A percentile compares a stretch with the other conserved stretches of the same genome.
Evolutionary conservation across 257 asterid genomes (phyloP).

Genomic region (Solanum corneliomulleri): DNA sequence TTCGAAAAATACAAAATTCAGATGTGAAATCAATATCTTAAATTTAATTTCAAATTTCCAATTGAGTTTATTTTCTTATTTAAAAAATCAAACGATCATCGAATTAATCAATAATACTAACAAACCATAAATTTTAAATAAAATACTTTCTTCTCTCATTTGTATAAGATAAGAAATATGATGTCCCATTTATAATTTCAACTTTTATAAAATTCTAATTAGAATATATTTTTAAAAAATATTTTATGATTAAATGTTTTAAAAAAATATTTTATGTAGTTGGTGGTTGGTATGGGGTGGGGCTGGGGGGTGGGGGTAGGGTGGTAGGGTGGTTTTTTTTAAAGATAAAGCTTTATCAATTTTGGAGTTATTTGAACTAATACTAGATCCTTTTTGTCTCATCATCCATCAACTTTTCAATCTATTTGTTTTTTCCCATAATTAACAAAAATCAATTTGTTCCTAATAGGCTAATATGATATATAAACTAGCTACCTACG

Average conservation of each 20-base stretch:
- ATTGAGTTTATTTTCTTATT: too few species aligned
- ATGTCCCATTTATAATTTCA: background rate
- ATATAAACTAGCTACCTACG: background rate
- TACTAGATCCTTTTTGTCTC: background rate
- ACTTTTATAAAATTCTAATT: background rate
- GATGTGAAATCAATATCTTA: background rate
- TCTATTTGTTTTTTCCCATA: background rate
- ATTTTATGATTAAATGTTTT: background rate
- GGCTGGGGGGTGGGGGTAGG: background rate
- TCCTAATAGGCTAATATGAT: background rate
- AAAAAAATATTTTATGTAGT: background rate
- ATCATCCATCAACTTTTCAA: background rate
- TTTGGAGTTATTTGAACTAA: background rate
- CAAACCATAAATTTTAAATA: background rate
- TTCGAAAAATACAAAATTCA: background rate
- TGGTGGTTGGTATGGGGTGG: background rate
- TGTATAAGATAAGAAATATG: background rate
- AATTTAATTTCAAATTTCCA: background rate
- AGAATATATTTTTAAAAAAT: background rate
- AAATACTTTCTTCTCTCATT: background rate
- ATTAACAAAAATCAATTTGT: background rate
- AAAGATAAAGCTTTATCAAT: background rate
- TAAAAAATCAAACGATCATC: too few species aligned
- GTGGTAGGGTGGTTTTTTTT: background rate
- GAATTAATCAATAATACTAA: too few species aligned